Percentiles rank a stretch among this genome's conserved stretches.
phyloP scores from a whole-genome alignment of 345 rosid species.

The Hibiscus syriacus region DNA sequence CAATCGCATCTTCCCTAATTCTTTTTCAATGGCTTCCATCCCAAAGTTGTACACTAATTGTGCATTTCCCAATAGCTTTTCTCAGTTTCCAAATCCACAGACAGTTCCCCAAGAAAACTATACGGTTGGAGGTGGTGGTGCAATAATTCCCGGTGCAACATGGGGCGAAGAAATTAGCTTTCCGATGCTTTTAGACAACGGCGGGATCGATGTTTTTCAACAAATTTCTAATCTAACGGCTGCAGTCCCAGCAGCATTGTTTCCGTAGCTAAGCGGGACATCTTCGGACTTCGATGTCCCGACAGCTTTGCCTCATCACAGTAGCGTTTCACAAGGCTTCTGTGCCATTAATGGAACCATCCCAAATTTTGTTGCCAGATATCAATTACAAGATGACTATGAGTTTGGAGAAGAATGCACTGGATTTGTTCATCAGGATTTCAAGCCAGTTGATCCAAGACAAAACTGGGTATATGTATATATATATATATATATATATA shows the following conservation, averaged over 20 bases:
- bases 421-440: slow-evolving; percentile 36
- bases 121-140: neutral
- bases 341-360: slow-evolving; percentile 15
- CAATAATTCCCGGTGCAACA: neutral
- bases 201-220: slow-evolving; percentile 2
- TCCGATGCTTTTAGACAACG: slow-evolving; percentile 14
- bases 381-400: slow-evolving; percentile 21
- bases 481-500: neutral
- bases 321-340: slow-evolving; percentile 7
- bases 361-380: slow-evolving; percentile 23
- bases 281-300: slow-evolving; percentile 26
- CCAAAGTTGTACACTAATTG: neutral
- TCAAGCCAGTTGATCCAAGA: slow-evolving; percentile 32
- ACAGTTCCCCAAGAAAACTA: neutral
- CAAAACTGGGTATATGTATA: slow-evolving; percentile 33
- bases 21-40: neutral
- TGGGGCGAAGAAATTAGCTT: slow-evolving; percentile 7
- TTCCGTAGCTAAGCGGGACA: slow-evolving; percentile 27
- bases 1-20: neutral
- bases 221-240: slow-evolving; percentile 18
- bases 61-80: neutral
- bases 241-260: slow-evolving; percentile 15
- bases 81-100: slow-evolving; percentile 6
- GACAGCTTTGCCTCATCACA: slow-evolving; percentile 18
- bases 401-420: slow-evolving; percentile 43